Base-by-base conservation (phyloP, 176 grass and related monocot genomes). In the Triticum monococcum region DNA sequence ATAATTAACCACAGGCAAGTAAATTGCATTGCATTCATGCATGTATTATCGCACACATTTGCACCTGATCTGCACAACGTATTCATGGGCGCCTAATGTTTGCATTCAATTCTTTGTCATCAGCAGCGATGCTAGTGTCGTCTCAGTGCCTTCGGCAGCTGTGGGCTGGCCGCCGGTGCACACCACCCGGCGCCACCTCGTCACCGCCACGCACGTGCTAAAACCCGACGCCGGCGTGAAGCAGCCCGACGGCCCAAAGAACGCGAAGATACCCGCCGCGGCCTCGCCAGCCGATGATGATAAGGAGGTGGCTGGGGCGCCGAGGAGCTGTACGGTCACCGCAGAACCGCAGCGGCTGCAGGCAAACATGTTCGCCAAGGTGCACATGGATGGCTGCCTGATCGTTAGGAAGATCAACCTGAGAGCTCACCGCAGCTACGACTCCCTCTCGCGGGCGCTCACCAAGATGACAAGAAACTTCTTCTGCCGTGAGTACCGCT, bases 341-440 rank as follows among this genome's bases (percentile, higher is more conserved):
- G 79, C 7, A 11, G 23, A 65, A 8, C 77, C 52, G 36, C 16
- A 26, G 22, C 85, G 60, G 52, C 65, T 60, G 24, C 26, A 16
- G 1, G 80, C 35, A 13, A 90, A 89, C 24, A 92, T 98, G 91
- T 95, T 92, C 38, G 93, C 94, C 11, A 98, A 98, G 85, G 96
- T 98, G 14, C 89, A 98, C 45, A 92, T 95, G 91, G 91, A 98
- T 37, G 93, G 93, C 2, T 85, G 78, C 69, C 6, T 65, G 1
- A 81, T 98, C 28, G 91, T 88, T 28, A 89, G 96, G 68, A 98
- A 98, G 91, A 91, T 98, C 56, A 89, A 98, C 88, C 50, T 98
- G 26, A 94, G 81, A 33, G 88, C 90, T 0, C 88, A 95, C 40
- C 10, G 83, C 54, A 90, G 65, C 81, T 98, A 98, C 17, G 68